Evolutionary conservation across 1,284 basidiomycete species (phyloP).

Genomic region (Mrakiaceae sp.): DNA sequence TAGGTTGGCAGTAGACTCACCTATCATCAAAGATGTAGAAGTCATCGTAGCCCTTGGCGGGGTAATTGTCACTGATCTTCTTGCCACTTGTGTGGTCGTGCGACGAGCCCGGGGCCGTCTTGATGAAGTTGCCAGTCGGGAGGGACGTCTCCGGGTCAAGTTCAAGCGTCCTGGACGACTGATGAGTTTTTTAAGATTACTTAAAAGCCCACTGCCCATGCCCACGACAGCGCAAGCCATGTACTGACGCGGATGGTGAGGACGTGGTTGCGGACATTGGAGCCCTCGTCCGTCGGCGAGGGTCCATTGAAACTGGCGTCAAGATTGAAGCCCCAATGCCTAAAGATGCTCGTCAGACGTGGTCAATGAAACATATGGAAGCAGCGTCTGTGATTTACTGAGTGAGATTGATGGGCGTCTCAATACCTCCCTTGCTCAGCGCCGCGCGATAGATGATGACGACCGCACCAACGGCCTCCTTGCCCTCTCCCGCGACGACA

Average conservation of each 20-base stretch:
- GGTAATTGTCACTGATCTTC: conserved; percentile 13
- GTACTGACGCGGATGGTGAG: background rate
- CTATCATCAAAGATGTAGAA: conserved; percentile 14
- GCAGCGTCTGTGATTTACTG: background rate
- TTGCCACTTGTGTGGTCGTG: conserved; percentile 13
- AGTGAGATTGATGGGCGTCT: conserved; percentile 16
- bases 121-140: background rate
- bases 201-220: background rate
- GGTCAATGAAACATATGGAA: background rate
- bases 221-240: too few relatives aligned
- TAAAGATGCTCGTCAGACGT: background rate
- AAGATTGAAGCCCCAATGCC: conserved; percentile 14
- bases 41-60: conserved; percentile 12
- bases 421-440: background rate
- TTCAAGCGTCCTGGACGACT: conserved; percentile 10
- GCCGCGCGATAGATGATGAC: conserved; percentile 9
- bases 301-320: conserved; percentile 2
- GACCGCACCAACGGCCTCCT: background rate
- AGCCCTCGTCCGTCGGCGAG: background rate
- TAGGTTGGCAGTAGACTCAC: too few relatives aligned
- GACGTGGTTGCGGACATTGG: conserved; percentile 1
- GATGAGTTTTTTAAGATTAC: background rate
- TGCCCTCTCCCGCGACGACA: background rate
- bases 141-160: conserved; percentile 13
- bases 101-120: background rate